phyloP scores from a whole-genome alignment of 2,329 filamentous ascomycete species.

The Bipolaris bicolor region DNA sequence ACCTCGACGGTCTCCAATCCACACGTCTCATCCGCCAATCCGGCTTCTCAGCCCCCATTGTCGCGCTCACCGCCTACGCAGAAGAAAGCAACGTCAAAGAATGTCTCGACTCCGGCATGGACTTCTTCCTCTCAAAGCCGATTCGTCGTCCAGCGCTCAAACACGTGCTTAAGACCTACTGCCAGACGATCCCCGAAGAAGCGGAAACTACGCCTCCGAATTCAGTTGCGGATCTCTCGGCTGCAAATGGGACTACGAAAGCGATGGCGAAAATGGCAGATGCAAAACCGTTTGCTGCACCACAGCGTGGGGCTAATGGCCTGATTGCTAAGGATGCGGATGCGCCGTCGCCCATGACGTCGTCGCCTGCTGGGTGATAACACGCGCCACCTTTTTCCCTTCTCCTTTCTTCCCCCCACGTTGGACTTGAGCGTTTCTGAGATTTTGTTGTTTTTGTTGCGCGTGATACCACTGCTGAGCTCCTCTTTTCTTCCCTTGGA shows the following conservation, averaged over 20 bases:
- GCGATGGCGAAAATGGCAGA: slow-evolving; percentile 1
- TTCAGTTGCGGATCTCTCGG: background rate
- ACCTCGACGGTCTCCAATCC: slow-evolving; percentile 85
- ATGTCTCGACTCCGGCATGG: slow-evolving; percentile 88
- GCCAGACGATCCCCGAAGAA: slow-evolving; percentile 75
- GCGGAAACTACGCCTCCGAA: slow-evolving; percentile 33
- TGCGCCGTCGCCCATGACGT: slow-evolving; percentile 20
- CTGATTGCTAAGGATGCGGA: slow-evolving; percentile 14
- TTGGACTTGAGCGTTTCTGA: too few relatives aligned
- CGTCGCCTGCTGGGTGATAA: slow-evolving; percentile 1
- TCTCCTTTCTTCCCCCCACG: too few relatives aligned
- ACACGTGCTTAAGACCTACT: slow-evolving; percentile 80
- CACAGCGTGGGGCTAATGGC: slow-evolving; percentile 3
- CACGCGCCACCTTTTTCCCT: too few relatives aligned
- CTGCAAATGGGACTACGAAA: slow-evolving; percentile 19
- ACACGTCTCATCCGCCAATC: slow-evolving; percentile 84
- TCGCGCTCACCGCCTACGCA: slow-evolving; percentile 87
- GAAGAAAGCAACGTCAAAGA: slow-evolving; percentile 89
- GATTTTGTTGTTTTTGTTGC: too few relatives aligned
- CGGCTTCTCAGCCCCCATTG: slow-evolving; percentile 86
- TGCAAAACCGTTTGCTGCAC: slow-evolving; percentile 16
- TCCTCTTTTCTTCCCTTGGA: too few relatives aligned
- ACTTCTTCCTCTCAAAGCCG: slow-evolving; percentile 79
- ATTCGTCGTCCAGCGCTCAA: slow-evolving; percentile 86
- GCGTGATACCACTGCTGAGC: too few relatives aligned